These are phyloP conservation scores for Leccinum pachyderme DNA, from an alignment of 1,284 basidiomycete species.

Conservation along the genomic window DNA sequence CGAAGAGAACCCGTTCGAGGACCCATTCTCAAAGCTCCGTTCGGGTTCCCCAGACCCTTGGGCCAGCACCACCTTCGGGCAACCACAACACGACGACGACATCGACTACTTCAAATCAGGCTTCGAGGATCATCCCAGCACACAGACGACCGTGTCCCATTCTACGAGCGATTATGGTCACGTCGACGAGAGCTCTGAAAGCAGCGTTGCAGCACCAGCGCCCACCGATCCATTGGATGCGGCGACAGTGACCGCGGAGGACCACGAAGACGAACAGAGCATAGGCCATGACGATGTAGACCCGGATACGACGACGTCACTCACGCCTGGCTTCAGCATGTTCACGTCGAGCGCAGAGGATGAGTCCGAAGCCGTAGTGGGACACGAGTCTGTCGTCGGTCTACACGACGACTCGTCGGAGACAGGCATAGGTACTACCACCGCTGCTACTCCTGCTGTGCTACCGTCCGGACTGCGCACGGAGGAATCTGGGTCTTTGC, in stretches of 20 bases:
- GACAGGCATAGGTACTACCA: background rate
- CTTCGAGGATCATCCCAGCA: constrained; percentile 34
- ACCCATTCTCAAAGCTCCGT: constrained; percentile 62
- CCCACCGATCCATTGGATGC: constrained; percentile 46
- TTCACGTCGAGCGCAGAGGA: constrained; percentile 24
- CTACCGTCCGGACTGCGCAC: background rate
- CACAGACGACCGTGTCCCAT: constrained; percentile 27
- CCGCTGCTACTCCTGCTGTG: background rate
- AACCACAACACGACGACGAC: constrained; percentile 24
- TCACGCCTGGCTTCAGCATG: constrained; percentile 27
- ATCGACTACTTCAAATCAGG: constrained; percentile 33
- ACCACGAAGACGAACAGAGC: constrained; percentile 39
- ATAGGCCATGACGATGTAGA: constrained; percentile 22
- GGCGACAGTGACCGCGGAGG: constrained; percentile 34
- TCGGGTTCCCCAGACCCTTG: constrained; percentile 77
- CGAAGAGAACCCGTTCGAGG: constrained; percentile 74
- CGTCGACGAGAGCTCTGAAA: constrained; percentile 10
- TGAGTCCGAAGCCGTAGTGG: constrained; percentile 6
- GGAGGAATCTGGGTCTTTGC: constrained; percentile 13
- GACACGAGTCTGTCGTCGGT: constrained; percentile 13
- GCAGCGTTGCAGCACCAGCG: constrained; percentile 8
- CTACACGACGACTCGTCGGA: constrained; percentile 4
- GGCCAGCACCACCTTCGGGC: constrained; percentile 43
- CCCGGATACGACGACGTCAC: constrained; percentile 17
- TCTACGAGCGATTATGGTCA: constrained; percentile 17